Evolutionary conservation across 805 yeast species (phyloP), one percentile per base, ranked within the genome.

Genomic region (Candida multigemmis): DNA sequence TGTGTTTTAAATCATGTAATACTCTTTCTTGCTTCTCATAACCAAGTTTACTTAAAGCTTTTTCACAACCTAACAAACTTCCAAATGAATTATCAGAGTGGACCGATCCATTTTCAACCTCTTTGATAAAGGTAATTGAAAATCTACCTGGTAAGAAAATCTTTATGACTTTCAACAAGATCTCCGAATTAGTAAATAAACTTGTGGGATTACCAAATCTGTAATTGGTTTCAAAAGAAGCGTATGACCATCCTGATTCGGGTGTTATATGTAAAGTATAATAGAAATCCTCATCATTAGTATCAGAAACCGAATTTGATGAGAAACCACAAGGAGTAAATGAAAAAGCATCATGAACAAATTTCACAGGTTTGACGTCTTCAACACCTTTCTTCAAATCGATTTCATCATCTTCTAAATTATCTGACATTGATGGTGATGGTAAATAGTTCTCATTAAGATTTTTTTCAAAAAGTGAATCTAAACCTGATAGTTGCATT

Each of bases 261-360:
- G 97, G 97, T 0, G 98, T 91, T 22, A 91, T 82, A 49, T 91
- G 97, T 32, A 87, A 63, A 6, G 96, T 89, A 47, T 80, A 81
- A 45, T 73, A 74, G 40, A 69, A 65, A 12, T 53, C 56, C 7
- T 52, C 61, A 12, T 37, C 35, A 12, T 37, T 33, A 22, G 65
- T 70, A 23, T 72, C 62, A 23, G 80, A 50, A 20, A 87, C 62
- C 12, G 93, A 77, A 52, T 89, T 89, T 23, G 96, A 83, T 2
- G 96, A 84, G 46, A 75, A 89, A 6, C 98, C 98, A 51, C 97
- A 89, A 2, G 98, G 98, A 4, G 81, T 62, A 51, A 89, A 89
- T 16, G 91, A 77, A 55, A 85, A 89, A 6, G 95, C 82, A 56
- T 89, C 97, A 42, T 78, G 85, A 30, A 59, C 49, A 33, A 77